Evolutionary conservation across 148 eudicot species (phyloP).

Genomic region (Fagopyrum tataricum): DNA sequence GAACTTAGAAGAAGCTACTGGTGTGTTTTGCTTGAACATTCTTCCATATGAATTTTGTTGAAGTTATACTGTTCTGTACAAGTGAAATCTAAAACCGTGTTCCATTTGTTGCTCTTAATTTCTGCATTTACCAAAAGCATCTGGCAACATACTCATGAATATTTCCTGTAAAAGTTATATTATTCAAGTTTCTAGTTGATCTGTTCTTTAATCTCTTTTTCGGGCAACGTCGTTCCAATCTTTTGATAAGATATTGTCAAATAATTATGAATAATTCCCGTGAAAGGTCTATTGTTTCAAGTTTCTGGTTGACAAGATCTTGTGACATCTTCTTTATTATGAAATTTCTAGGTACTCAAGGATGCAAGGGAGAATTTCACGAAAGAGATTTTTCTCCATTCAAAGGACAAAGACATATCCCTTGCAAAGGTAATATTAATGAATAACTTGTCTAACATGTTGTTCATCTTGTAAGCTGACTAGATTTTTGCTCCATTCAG

Average conservation of each 20-base stretch:
- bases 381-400: slow-evolving; percentile 73
- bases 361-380: slow-evolving; percentile 81
- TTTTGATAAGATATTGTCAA: too few relatives aligned
- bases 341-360: slow-evolving; percentile 46
- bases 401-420: slow-evolving; percentile 85
- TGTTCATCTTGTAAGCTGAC: slow-evolving; percentile 33
- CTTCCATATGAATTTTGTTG: neutral
- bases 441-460: slow-evolving; percentile 30
- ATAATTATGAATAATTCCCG: too few relatives aligned
- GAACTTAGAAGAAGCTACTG: neutral
- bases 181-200: too few relatives aligned
- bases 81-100: neutral
- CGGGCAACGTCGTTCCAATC: too few relatives aligned
- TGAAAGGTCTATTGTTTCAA: neutral
- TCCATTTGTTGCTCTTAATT: neutral
- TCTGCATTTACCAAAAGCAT: neutral
- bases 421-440: slow-evolving; percentile 71
- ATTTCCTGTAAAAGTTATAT: too few relatives aligned
- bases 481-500: slow-evolving; percentile 9
- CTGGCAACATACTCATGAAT: neutral
- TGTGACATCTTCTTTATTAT: slow-evolving; percentile 14
- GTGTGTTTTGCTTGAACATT: neutral
- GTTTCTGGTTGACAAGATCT: neutral
- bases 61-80: neutral
- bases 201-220: too few relatives aligned